These are phyloP conservation scores for Euptelea pleiosperma DNA, from an alignment of 164 flowering plant genomes.

Conservation along the genomic window DNA sequence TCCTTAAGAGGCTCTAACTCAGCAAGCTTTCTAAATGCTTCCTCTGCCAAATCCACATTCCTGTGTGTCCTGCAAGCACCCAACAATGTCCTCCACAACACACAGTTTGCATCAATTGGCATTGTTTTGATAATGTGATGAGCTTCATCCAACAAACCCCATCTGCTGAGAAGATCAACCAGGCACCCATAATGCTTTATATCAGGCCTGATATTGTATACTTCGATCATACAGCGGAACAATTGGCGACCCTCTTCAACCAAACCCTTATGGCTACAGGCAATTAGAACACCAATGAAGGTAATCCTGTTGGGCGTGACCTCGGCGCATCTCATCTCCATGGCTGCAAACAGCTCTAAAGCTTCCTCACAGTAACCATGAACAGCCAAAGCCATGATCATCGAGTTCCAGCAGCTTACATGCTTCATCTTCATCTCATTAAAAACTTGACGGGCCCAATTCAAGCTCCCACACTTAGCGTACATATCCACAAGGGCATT, in stretches of 20 bases:
- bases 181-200: constrained; percentile 56
- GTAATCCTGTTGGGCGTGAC: constrained; percentile 41
- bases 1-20: constrained; percentile 31
- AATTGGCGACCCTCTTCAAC: constrained; percentile 35
- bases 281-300: constrained; percentile 46
- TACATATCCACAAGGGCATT: constrained; percentile 52
- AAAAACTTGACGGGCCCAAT: constrained; percentile 35
- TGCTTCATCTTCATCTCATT: constrained; percentile 34
- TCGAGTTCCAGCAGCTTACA: constrained; percentile 47
- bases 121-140: constrained; percentile 28
- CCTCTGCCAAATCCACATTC: constrained; percentile 43
- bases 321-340: constrained; percentile 25
- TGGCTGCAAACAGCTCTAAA: constrained; percentile 32
- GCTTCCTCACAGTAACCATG: constrained; percentile 48
- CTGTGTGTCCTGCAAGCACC: constrained; percentile 43
- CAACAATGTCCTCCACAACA: constrained; percentile 52
- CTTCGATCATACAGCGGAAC: constrained; percentile 33
- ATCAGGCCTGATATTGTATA: constrained; percentile 39
- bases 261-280: constrained; percentile 45
- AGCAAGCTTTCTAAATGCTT: constrained; percentile 28
- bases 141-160: constrained; percentile 47
- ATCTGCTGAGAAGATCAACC: constrained; percentile 52
- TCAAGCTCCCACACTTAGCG: constrained; percentile 44
- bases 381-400: constrained; percentile 53
- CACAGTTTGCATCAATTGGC: constrained; percentile 31